A percentile compares a stretch with the other conserved stretches of the same genome.
These are phyloP conservation scores for Meripilus lineatus DNA, from an alignment of 1,284 basidiomycete genomes.

Conservation along the genomic window DNA sequence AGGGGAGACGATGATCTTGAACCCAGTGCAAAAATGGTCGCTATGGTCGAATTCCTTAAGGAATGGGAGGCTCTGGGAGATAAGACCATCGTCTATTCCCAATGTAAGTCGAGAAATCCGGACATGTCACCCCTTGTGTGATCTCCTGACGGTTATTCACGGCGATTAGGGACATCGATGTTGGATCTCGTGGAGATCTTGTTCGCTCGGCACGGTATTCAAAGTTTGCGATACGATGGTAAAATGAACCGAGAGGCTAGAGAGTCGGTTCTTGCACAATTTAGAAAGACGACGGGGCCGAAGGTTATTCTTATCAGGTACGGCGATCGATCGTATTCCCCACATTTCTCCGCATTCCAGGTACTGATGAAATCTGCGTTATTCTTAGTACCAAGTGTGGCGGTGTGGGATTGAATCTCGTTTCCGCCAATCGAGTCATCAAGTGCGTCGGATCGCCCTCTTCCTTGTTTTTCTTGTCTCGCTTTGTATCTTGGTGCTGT, in stretches of 20 bases:
- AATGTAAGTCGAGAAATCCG: conserved; percentile 40
- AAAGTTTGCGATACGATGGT: conserved; percentile 58
- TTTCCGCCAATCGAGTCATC: conserved; percentile 61
- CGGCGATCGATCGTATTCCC: too few species aligned
- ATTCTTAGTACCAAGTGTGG: conserved; percentile 54
- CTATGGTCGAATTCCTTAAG: conserved; percentile 46
- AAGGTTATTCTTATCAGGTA: conserved; percentile 63
- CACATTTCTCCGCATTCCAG: background rate
- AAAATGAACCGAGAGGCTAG: conserved; percentile 51
- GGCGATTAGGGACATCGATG: conserved; percentile 62
- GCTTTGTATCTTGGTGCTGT: conserved; percentile 3
- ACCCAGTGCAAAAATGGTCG: conserved; percentile 66
- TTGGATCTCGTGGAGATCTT: conserved; percentile 57
- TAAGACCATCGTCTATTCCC: conserved; percentile 66
- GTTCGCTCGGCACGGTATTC: conserved; percentile 54
- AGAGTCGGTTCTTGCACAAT: conserved; percentile 43
- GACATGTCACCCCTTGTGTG: background rate
- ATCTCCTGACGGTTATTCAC: too few species aligned
- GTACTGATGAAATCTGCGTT: background rate
- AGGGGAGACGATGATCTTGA: conserved; percentile 55
- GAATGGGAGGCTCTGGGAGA: conserved; percentile 59
- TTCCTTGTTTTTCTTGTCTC: background rate
- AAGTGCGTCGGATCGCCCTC: conserved; percentile 41
- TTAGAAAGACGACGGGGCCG: conserved; percentile 49
- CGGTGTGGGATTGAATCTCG: conserved; percentile 63